Evolutionary conservation across 768 basidiomycete species (phyloP).

Genomic region (Amanita pseudoporphyria): DNA sequence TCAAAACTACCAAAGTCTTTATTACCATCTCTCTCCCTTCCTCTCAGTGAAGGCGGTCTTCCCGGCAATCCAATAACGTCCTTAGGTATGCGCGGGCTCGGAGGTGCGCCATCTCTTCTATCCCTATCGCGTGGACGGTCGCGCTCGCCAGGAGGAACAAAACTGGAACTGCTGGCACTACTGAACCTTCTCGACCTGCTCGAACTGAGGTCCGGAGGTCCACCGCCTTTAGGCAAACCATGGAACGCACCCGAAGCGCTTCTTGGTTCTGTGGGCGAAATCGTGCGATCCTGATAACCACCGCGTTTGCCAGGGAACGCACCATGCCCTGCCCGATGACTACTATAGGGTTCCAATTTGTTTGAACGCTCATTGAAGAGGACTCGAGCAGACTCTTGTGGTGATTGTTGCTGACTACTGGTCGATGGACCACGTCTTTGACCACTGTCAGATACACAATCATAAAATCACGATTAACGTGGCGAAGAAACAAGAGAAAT

Average conservation of each 20-base stretch:
- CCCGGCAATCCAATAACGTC: slow-evolving; percentile 18
- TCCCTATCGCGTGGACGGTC: slow-evolving; percentile 17
- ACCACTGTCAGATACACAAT: not conserved
- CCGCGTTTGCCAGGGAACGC: slow-evolving; percentile 34
- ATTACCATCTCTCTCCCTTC: slow-evolving; percentile 24
- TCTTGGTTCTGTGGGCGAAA: slow-evolving; percentile 25
- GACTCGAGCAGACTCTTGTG: slow-evolving; percentile 54
- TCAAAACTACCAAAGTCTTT: slow-evolving; percentile 1
- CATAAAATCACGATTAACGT: not conserved
- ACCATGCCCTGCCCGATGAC: slow-evolving; percentile 33
- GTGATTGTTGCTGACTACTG: slow-evolving; percentile 24
- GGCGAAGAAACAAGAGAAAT: not conserved
- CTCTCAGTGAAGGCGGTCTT: slow-evolving; percentile 14
- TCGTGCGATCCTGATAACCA: slow-evolving; percentile 30
- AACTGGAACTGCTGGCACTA: slow-evolving; percentile 19
- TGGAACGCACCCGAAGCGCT: not conserved
- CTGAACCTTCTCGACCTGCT: slow-evolving; percentile 20
- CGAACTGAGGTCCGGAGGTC: slow-evolving; percentile 3
- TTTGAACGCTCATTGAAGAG: slow-evolving; percentile 97
- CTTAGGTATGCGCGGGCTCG: slow-evolving; percentile 25
- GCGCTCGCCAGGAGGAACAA: slow-evolving; percentile 14
- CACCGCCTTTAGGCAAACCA: not conserved
- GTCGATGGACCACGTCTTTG: not conserved
- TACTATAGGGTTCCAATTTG: slow-evolving; percentile 74
- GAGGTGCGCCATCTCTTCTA: slow-evolving; percentile 29